Conservation (phyloP, 208 protist genomes). For the Lotmaria passim region DNA sequence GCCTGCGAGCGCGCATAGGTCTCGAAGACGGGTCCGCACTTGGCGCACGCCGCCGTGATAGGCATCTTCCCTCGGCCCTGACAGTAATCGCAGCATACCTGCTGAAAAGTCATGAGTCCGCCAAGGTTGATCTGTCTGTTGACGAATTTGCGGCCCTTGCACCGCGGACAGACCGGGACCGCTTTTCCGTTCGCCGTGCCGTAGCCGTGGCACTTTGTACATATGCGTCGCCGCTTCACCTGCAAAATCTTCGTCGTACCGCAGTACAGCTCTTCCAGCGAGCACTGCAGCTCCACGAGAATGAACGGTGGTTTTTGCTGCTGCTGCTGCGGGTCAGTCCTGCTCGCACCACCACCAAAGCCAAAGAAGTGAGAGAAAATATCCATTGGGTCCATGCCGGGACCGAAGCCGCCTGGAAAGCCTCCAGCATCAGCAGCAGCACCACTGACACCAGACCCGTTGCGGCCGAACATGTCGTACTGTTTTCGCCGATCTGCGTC, state of each 20-base stretch:
- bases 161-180: slow-evolving; percentile 77
- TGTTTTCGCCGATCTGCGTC: slow-evolving; percentile 90
- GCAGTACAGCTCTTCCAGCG: slow-evolving; percentile 97
- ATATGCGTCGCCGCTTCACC: slow-evolving; percentile 76
- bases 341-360: slow-evolving; percentile 50
- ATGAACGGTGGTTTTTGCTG: slow-evolving; percentile 90
- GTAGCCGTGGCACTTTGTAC: slow-evolving; percentile 62
- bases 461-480: slow-evolving; percentile 93
- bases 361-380: slow-evolving; percentile 89
- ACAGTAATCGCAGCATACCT: slow-evolving; percentile 89
- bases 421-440: slow-evolving; percentile 48
- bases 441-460: slow-evolving; percentile 87
- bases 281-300: slow-evolving; percentile 87
- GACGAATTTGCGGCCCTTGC: slow-evolving; percentile 86
- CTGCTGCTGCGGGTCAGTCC: slow-evolving; percentile 67
- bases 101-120: slow-evolving; percentile 92
- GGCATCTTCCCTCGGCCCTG: slow-evolving; percentile 54
- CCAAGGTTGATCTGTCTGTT: slow-evolving; percentile 88
- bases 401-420: slow-evolving; percentile 63
- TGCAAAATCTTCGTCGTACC: slow-evolving; percentile 94
- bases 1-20: slow-evolving; percentile 44
- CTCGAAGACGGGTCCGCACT: slow-evolving; percentile 77
- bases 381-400: slow-evolving; percentile 81
- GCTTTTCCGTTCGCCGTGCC: slow-evolving; percentile 50
- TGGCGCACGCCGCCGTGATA: slow-evolving; percentile 23